Percentiles rank a stretch among this genome's conserved stretches.
phyloP scores from a whole-genome alignment of 768 basidiomycete genomes.

The Phylloporus rhodoxanthus region DNA sequence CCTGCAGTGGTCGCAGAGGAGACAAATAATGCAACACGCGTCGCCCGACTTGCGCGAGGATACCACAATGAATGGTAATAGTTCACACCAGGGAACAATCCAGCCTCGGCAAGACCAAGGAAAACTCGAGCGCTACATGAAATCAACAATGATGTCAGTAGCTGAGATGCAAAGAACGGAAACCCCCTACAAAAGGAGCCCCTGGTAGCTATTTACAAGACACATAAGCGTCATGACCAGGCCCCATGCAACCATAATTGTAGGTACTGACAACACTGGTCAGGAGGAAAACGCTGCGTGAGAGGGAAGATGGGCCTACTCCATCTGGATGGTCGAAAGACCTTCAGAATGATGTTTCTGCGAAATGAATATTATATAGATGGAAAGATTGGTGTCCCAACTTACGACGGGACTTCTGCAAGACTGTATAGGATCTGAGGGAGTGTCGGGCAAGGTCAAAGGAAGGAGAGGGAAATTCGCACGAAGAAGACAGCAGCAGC shows the following conservation, averaged over 20 bases:
- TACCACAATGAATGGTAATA: slow-evolving; percentile 3
- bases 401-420: slow-evolving; percentile 1
- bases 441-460: background rate
- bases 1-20: background rate
- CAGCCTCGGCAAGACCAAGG: background rate
- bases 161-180: background rate
- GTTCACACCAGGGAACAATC: background rate
- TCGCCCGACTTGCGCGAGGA: slow-evolving; percentile 1
- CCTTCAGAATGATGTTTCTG: background rate
- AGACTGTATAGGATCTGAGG: background rate
- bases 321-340: slow-evolving; percentile 3
- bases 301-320: background rate
- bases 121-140: background rate
- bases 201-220: background rate
- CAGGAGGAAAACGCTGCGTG: background rate
- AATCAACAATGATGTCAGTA: background rate
- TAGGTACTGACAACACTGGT: background rate
- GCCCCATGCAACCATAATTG: slow-evolving; percentile 1
- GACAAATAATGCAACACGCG: slow-evolving; percentile 1
- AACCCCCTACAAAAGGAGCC: background rate
- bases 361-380: background rate
- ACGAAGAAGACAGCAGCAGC: slow-evolving; percentile 1
- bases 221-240: slow-evolving; percentile 1
- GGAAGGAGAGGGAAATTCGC: background rate
- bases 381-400: background rate